Evolutionary conservation across 208 protist species (phyloP), one percentile per base, ranked within the genome.

Genomic region (Leishmania guyanensis): DNA sequence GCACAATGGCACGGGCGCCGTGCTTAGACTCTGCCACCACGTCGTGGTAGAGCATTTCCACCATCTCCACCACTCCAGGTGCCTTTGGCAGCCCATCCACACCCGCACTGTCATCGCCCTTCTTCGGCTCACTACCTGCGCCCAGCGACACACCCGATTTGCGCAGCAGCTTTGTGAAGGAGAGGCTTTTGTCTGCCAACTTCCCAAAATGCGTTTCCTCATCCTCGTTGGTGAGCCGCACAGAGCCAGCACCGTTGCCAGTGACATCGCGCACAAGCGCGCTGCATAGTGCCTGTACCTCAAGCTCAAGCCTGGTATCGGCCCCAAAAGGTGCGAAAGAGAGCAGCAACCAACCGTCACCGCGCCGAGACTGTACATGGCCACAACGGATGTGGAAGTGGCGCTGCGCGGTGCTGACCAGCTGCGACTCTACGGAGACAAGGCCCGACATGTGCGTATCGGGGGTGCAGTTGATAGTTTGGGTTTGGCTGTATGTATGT

Each of bases 11-110:
- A 5, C 75, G 75, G 26, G 90, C 83, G 17, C 91, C 92, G 39
- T 89, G 82, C 54, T 81, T 78, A 2, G 82, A 65, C 50, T 96
- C 93, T 6, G 75, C 77, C 14, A 91, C 88, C 8, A 95, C 91
- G 68, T 98, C 95, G 9, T 71, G 77, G 86, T 98, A 98, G 39
- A 98, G 90, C 88, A 95, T 87, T 80, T 96, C 92, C 70, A 98
- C 71, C 95, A 98, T 96, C 43, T 82, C 60, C 48, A 79, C 65
- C 36, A 96, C 87, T 20, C 88, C 81, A 39, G 80, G 84, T 1
- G 75, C 56, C 69, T 88, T 83, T 5, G 94, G 89, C 53, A 94
- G 73, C 12, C 56, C 69, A 29, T 93, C 84, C 50, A 93, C 75
- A 8, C 29, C 43, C 8, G 33, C 48, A 60, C 54, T 16, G 17